phyloP scores from a whole-genome alignment of 352 stramenopile genomes.

The Pythium insidiosum region DNA sequence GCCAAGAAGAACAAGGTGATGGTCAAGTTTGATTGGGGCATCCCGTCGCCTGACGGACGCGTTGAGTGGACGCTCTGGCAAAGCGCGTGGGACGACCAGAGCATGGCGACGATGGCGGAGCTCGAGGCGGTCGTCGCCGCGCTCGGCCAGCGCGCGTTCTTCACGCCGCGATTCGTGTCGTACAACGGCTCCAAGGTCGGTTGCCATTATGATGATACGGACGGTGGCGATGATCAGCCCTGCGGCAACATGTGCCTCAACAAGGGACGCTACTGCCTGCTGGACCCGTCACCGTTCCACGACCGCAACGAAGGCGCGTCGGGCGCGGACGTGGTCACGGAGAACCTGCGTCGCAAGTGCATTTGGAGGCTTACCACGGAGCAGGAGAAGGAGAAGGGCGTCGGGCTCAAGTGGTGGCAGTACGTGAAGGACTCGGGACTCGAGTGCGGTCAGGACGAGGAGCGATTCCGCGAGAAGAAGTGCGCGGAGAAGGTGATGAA shows the following conservation, averaged over 20 bases:
- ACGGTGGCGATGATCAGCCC: constrained; percentile 48
- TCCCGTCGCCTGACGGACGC: constrained; percentile 90
- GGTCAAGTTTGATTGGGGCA: constrained; percentile 93
- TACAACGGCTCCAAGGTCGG: constrained; percentile 93
- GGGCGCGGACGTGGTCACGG: constrained; percentile 91
- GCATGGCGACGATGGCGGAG: constrained; percentile 63
- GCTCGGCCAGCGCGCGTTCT: constrained; percentile 89
- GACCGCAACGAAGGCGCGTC: constrained; percentile 88
- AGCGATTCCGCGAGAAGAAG: constrained; percentile 77
- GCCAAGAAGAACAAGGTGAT: constrained; percentile 88
- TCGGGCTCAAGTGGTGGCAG: constrained; percentile 92
- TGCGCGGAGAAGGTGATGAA: constrained; percentile 91
- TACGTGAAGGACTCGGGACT: constrained; percentile 91
- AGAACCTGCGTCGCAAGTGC: constrained; percentile 91
- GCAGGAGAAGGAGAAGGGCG: constrained; percentile 60
- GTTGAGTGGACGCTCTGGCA: constrained; percentile 98
- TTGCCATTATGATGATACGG: constrained; percentile 83
- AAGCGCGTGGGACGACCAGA: constrained; percentile 89
- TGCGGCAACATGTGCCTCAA: constrained; percentile 98
- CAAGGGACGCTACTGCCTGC: constrained; percentile 94
- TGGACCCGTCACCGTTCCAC: constrained; percentile 93
- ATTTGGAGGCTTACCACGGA: constrained; percentile 90
- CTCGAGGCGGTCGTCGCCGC: constrained; percentile 75
- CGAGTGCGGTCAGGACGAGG: constrained; percentile 79
- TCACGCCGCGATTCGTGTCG: constrained; percentile 95